A percentile compares a stretch with the other conserved stretches of the same genome.
Conservation (phyloP, 768 basidiomycete genomes). For the Leucocoprinus sp. region DNA sequence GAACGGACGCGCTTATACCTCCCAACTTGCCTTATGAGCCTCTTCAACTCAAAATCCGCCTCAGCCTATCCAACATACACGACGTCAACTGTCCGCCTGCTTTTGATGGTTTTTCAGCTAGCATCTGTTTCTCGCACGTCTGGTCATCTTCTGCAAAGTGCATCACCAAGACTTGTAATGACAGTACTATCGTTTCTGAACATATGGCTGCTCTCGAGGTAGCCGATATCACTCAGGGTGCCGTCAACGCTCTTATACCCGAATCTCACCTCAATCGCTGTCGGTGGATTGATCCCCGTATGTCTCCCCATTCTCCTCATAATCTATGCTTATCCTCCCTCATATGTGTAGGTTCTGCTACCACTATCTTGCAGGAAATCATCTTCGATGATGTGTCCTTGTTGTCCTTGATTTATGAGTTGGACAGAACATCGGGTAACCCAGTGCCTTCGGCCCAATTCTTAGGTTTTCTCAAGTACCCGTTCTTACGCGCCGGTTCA, state of each 20-base stretch:
- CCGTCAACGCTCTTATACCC: conserved; percentile 50
- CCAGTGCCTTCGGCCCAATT: conserved; percentile 55
- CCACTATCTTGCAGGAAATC: conserved; percentile 64
- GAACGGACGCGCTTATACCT: conserved; percentile 42
- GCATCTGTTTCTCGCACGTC: conserved; percentile 42
- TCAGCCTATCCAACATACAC: conserved; percentile 48
- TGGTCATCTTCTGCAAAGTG: conserved; percentile 54
- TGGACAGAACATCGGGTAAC: conserved; percentile 48
- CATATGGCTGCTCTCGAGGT: conserved; percentile 47
- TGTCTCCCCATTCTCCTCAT: conserved; percentile 22
- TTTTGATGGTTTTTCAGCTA: conserved; percentile 58
- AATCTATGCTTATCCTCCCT: conserved; percentile 16
- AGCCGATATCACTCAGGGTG: conserved; percentile 38
- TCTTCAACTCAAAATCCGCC: conserved; percentile 42
- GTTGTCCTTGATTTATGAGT: conserved; percentile 58
- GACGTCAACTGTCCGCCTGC: conserved; percentile 45
- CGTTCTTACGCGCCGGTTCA: conserved; percentile 1
- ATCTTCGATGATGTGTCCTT: conserved; percentile 55
- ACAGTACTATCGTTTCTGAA: conserved; percentile 40
- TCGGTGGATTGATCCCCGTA: conserved; percentile 64
- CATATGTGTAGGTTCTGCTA: conserved; percentile 37
- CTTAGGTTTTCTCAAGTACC: conserved; percentile 30
- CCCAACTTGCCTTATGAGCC: conserved; percentile 8
- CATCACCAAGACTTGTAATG: conserved; percentile 50
- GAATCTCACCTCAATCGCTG: conserved; percentile 60